A percentile compares a stretch with the other conserved stretches of the same genome.
phyloP scores from a whole-genome alignment of 768 basidiomycete species.

The Postia placenta region DNA sequence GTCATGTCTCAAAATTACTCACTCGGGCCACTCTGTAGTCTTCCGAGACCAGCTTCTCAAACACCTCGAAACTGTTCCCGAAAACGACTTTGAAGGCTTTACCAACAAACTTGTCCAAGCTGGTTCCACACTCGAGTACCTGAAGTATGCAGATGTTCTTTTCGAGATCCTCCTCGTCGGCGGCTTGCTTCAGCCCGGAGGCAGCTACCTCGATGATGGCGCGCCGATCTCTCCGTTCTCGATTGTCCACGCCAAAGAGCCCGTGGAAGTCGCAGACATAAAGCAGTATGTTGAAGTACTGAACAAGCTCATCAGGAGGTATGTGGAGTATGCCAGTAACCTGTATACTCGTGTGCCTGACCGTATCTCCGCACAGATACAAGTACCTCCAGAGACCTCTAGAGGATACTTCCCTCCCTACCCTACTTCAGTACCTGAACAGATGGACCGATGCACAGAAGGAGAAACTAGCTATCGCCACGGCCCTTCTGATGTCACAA shows the following conservation, averaged over 20 bases:
- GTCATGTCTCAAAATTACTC: not conserved
- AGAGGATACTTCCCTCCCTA: slow-evolving; percentile 77
- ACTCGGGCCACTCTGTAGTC: slow-evolving; percentile 38
- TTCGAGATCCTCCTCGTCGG: slow-evolving; percentile 96
- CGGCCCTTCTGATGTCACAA: slow-evolving; percentile 79
- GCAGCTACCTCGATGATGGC: slow-evolving; percentile 82
- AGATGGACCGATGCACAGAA: slow-evolving; percentile 75
- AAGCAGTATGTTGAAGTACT: slow-evolving; percentile 93
- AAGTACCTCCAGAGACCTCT: slow-evolving; percentile 98
- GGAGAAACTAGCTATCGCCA: slow-evolving; percentile 78
- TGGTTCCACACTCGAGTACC: slow-evolving; percentile 87
- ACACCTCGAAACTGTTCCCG: slow-evolving; percentile 77
- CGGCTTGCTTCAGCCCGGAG: slow-evolving; percentile 94
- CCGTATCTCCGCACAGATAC: slow-evolving; percentile 51
- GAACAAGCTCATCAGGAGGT: slow-evolving; percentile 95
- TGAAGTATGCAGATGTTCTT: slow-evolving; percentile 95
- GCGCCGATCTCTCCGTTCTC: slow-evolving; percentile 86
- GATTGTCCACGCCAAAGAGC: slow-evolving; percentile 74
- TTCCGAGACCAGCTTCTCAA: slow-evolving; percentile 93
- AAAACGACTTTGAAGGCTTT: slow-evolving; percentile 78
- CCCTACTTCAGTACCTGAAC: slow-evolving; percentile 82
- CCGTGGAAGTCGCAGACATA: slow-evolving; percentile 77
- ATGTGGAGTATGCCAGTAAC: slow-evolving; percentile 9
- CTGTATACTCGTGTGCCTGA: slow-evolving; percentile 4
- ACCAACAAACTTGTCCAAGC: slow-evolving; percentile 84